Evolutionary conservation across 441 rosid species (phyloP), one percentile per base, ranked within the genome.

Genomic region (Erodium texanum): DNA sequence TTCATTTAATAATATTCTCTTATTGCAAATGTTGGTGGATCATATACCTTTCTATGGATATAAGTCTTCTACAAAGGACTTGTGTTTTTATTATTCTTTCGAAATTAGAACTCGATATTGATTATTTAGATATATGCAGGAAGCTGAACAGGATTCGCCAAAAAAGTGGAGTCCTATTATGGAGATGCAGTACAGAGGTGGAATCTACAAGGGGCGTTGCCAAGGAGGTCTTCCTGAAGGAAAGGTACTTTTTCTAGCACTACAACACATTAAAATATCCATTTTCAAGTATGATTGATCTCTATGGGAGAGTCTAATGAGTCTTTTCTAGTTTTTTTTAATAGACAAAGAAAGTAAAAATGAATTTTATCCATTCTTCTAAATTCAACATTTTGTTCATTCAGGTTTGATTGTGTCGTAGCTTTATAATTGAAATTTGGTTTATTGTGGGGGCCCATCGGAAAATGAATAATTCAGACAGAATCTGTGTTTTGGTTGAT

Each of bases 221-320:
- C 99, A 88, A 80, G 97, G 97, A 65, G 97, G 99, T 75, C 97
- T 93, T 79, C 99, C 99, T 34, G 97, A 93, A 82, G 99, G 97
- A 79, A 93, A 93, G 93, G 99, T 93, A 83, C 62, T 59, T 16
- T 7, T 70, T 3, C 32, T 27, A 24, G 62, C 58, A 24, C 70
- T 73, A 52, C 15, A 56, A 67, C 61, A 66, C 56, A 66, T 12
- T 64, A 54, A 29, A 71, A 74, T 64, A 68, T n/a, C 22, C 24
- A 16, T 72, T 76, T 68, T 71, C 52, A 50, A 58, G 18, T 50
- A 74, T 67, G 24, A 64, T 68, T 70, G 24, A 66, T 54, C 11
- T 65, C 11, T 48, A 56, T 36, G 68, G 67, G 66, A 73, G 61
- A 52, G 64, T 24, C 48, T n/a, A n/a, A 29, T 3, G 34, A 29